phyloP scores from a whole-genome alignment of 192 early-diverging fungal genomes.

The Diversispora eburnea region DNA sequence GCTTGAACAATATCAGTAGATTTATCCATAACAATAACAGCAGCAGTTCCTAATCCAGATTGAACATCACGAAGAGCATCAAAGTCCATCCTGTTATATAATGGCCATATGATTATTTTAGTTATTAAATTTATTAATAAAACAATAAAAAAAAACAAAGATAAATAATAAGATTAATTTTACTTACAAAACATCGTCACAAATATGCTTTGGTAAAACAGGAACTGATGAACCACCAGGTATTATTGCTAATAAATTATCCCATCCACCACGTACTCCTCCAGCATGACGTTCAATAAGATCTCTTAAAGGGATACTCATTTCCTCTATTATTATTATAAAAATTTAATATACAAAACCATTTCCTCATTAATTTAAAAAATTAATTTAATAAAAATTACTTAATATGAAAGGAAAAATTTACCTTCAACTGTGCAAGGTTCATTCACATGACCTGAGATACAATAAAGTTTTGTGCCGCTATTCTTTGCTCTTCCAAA shows the following conservation, averaged over 20 bases:
- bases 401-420: background rate
- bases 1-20: slow-evolving; percentile 90
- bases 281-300: slow-evolving; percentile 94
- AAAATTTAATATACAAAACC: too few species aligned
- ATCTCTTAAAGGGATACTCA: slow-evolving; percentile 93
- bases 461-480: slow-evolving; percentile 97
- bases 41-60: slow-evolving; percentile 93
- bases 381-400: background rate
- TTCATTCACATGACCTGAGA: slow-evolving; percentile 97
- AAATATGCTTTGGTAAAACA: slow-evolving; percentile 76
- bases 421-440: slow-evolving; percentile 87
- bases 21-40: slow-evolving; percentile 99
- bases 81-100: slow-evolving; percentile 85
- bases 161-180: background rate
- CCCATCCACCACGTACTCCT: slow-evolving; percentile 97
- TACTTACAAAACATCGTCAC: slow-evolving; percentile 74
- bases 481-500: slow-evolving; percentile 91
- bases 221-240: slow-evolving; percentile 97
- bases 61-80: slow-evolving; percentile 92
- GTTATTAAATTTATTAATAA: too few species aligned
- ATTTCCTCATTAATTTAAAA: background rate
- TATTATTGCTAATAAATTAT: slow-evolving; percentile 95
- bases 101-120: background rate
- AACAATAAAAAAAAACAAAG: background rate
- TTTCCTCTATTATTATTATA: slow-evolving; percentile 65